Conservation (phyloP, 2,329 filamentous ascomycete genomes). For the Hypoxylon sp. region DNA sequence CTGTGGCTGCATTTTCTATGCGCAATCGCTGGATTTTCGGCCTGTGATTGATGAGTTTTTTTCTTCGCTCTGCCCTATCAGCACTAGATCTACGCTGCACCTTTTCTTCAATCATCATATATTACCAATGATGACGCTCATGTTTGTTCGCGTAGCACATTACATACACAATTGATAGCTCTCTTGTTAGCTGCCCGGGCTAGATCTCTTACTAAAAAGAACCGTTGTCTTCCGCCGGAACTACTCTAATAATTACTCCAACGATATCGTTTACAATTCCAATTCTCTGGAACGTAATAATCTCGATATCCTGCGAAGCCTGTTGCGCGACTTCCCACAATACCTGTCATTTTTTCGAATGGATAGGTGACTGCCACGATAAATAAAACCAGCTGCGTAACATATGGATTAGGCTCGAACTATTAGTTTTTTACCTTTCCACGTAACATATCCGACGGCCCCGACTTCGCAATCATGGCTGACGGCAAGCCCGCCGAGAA, state of each 20-base stretch:
- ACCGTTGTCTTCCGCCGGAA: conserved; percentile 2
- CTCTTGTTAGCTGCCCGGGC: conserved; percentile 11
- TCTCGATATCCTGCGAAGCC: conserved; percentile 15
- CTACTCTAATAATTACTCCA: conserved; percentile 12
- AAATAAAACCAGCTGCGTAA: conserved; percentile 2
- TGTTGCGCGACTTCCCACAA: conserved; percentile 14
- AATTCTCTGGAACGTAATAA: conserved; percentile 29
- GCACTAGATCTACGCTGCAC: conserved; percentile 31
- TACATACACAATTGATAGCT: conserved; percentile 26
- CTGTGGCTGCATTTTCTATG: conserved; percentile 39
- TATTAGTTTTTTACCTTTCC: conserved; percentile 10
- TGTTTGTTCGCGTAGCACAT: conserved; percentile 23
- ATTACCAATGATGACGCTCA: conserved; percentile 37
- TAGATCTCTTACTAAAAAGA: conserved; percentile 20
- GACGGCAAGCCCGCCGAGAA: conserved; percentile 44
- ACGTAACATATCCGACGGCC: conserved; percentile 9
- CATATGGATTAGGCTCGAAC: conserved; percentile 30
- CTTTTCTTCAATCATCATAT: conserved; percentile 35
- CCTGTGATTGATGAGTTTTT: conserved; percentile 40
- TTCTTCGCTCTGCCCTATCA: conserved; percentile 19
- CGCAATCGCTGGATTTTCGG: conserved; percentile 19
- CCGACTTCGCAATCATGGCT: conserved; percentile 43
- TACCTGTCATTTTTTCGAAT: conserved; percentile 10
- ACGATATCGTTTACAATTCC: conserved; percentile 30
- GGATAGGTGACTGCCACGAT: conserved; percentile 8